A percentile compares a stretch with the other conserved stretches of the same genome.
These are phyloP conservation scores for Lepidium didymum DNA, from an alignment of 345 rosid genomes.

Conservation along the genomic window DNA sequence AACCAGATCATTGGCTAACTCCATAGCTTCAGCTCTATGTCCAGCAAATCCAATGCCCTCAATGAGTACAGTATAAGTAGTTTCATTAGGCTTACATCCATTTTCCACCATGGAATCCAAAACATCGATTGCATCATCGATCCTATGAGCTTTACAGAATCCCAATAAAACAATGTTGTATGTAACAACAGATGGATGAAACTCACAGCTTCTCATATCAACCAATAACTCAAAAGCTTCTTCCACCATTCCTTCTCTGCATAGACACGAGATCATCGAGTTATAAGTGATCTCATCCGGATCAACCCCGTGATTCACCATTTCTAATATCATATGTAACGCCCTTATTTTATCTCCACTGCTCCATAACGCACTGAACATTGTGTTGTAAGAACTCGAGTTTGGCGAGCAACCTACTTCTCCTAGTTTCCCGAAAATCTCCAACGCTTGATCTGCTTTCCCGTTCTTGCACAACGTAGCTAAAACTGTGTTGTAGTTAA, in stretches of 20 bases:
- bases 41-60: conserved; percentile 83
- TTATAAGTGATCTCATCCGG: conserved; percentile 79
- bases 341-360: conserved; percentile 54
- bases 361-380: conserved; percentile 79
- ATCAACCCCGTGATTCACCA: conserved; percentile 51
- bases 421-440: conserved; percentile 55
- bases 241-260: conserved; percentile 81
- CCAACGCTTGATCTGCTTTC: conserved; percentile 60
- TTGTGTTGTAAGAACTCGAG: conserved; percentile 71
- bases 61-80: conserved; percentile 54
- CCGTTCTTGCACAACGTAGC: conserved; percentile 67
- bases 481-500: conserved; percentile 71
- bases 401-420: conserved; percentile 77
- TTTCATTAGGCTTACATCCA: conserved; percentile 72
- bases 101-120: conserved; percentile 53
- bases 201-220: conserved; percentile 60
- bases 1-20: conserved; percentile 49
- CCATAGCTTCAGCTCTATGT: conserved; percentile 63
- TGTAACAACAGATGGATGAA: conserved; percentile 53
- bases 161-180: conserved; percentile 77
- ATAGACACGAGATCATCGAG: conserved; percentile 71
- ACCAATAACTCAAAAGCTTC: conserved; percentile 60
- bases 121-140: conserved; percentile 58
- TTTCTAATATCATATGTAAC: conserved; percentile 52
- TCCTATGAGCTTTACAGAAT: conserved; percentile 58